Conservation (phyloP, 73 alveolate species). For the Paramecium octaurelia region DNA sequence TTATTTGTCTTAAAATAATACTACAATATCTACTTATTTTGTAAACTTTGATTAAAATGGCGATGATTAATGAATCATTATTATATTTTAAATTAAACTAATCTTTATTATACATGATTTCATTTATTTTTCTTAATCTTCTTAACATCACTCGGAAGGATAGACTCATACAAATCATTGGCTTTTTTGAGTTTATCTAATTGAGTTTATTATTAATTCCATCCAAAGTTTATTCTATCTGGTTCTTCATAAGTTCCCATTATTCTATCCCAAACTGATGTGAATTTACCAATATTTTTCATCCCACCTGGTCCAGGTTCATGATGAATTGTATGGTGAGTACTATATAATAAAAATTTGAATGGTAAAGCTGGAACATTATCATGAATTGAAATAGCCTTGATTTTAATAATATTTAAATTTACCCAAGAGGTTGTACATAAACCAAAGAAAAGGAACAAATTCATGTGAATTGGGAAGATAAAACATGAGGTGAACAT, state of each 20-base stretch:
- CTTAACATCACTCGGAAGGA: background rate
- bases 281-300: constrained; percentile 67
- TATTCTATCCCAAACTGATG: constrained; percentile 72
- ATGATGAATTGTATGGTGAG: constrained; percentile 70
- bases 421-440: constrained; percentile 62
- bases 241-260: constrained; percentile 71
- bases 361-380: constrained; percentile 71
- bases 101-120: background rate
- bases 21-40: constrained; percentile 39
- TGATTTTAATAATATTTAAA: background rate
- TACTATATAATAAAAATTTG: constrained; percentile 62
- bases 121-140: background rate
- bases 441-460: constrained; percentile 51
- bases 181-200: background rate
- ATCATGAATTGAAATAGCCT: constrained; percentile 69
- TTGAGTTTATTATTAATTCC: constrained; percentile 16
- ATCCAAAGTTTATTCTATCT: constrained; percentile 65
- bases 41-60: constrained; percentile 6
- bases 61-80: background rate
- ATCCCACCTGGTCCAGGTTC: constrained; percentile 64
- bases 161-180: constrained; percentile 26
- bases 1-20: background rate
- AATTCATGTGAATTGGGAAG: constrained; percentile 63
- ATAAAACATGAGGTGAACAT: constrained; percentile 61
- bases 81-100: background rate